Evolutionary conservation across 495 filamentous ascomycete species (phyloP).

Genomic region (Tuber microsphaerosporum): DNA sequence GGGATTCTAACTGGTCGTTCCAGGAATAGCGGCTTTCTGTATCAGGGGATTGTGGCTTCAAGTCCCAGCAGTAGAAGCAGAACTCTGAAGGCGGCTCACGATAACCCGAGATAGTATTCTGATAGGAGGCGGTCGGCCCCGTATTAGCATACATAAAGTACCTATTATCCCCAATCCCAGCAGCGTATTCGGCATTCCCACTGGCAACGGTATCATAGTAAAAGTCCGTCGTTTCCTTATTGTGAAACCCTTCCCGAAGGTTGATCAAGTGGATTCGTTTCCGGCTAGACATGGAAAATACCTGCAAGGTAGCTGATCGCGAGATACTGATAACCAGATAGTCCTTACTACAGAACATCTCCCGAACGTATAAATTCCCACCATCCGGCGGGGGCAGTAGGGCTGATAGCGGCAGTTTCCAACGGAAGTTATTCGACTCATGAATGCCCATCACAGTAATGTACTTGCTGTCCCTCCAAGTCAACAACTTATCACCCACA

Average conservation of each 20-base stretch:
- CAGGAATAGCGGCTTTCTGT: not conserved
- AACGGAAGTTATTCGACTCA: not conserved
- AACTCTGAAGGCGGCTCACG: not conserved
- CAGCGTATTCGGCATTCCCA: not conserved
- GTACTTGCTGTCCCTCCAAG: not conserved
- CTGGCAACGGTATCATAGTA: not conserved
- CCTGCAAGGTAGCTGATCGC: slow-evolving; percentile 17
- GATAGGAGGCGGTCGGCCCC: not conserved
- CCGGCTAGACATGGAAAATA: slow-evolving; percentile 16
- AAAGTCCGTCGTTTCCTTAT: slow-evolving; percentile 2
- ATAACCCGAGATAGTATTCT: not conserved
- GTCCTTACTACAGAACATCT: slow-evolving; percentile 25
- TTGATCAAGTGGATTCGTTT: slow-evolving; percentile 22
- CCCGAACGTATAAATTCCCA: slow-evolving; percentile 19
- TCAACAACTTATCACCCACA: slow-evolving; percentile 5
- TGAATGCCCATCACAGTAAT: slow-evolving; percentile 21
- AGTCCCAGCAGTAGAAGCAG: slow-evolving; percentile 4
- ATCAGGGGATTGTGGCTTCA: not conserved
- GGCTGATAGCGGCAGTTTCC: slow-evolving; percentile 13
- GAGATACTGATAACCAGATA: slow-evolving; percentile 27
- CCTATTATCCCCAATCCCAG: not conserved
- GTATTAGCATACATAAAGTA: slow-evolving; percentile 4
- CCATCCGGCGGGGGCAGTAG: slow-evolving; percentile 2
- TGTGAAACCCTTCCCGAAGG: not conserved
- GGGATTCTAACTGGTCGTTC: not conserved